A percentile compares a stretch with the other conserved stretches of the same genome.
phyloP scores from a whole-genome alignment of 768 basidiomycete genomes.

The Xanthoconium purpureum region DNA sequence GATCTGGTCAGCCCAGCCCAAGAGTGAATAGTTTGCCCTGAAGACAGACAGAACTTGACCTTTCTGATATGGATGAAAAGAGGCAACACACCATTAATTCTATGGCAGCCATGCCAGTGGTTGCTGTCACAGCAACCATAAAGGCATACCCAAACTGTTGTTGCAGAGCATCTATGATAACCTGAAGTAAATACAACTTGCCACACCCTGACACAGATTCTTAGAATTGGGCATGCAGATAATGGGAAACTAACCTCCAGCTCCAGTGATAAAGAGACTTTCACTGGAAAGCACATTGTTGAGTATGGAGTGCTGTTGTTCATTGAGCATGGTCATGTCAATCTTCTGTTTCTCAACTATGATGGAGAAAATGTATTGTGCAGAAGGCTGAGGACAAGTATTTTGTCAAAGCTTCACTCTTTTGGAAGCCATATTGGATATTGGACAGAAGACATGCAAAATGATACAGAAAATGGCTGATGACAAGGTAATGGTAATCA shows the following conservation, averaged over 20 bases:
- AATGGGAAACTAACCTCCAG: not conserved
- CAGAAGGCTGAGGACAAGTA: not conserved
- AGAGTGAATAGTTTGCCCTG: not conserved
- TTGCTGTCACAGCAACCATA: not conserved
- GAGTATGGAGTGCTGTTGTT: not conserved
- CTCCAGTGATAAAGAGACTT: not conserved
- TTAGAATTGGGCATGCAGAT: not conserved
- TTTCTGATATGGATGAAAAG: not conserved
- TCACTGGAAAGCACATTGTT: not conserved
- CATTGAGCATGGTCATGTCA: not conserved
- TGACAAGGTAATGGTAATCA: not conserved
- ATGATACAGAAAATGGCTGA: not conserved
- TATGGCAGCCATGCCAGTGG: not conserved
- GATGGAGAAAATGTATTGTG: not conserved
- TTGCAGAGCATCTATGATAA: not conserved
- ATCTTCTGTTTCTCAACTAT: not conserved
- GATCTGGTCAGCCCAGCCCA: not conserved
- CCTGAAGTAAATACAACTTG: not conserved
- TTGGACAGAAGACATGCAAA: no score
- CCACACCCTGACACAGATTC: not conserved
- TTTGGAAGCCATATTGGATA: not conserved
- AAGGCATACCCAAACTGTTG: not conserved
- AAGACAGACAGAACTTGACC: not conserved
- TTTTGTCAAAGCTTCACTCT: not conserved
- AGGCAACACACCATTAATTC: not conserved